A percentile compares a stretch with the other conserved stretches of the same genome.
These are phyloP conservation scores for Colletotrichum sp. DNA, from an alignment of 2,329 filamentous ascomycete genomes.

Conservation along the genomic window DNA sequence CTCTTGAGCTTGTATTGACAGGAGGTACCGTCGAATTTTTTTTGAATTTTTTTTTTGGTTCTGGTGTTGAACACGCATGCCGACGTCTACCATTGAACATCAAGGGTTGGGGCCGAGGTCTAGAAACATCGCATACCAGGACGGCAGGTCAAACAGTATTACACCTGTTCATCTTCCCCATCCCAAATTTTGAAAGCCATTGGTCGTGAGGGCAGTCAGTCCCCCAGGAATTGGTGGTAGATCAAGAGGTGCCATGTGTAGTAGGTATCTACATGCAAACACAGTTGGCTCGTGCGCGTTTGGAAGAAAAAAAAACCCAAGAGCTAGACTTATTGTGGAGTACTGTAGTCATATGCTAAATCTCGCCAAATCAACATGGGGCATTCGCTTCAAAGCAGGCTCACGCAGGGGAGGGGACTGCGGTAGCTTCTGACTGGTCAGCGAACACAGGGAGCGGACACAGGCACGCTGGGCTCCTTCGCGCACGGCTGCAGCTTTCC, in stretches of 20 bases:
- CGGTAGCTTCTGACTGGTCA: not conserved
- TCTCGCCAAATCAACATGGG: not conserved
- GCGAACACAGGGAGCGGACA: not conserved
- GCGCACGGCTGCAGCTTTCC: not conserved
- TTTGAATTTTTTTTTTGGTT: not conserved
- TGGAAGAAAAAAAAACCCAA: not conserved
- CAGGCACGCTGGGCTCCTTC: not conserved
- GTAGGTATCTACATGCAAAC: not conserved
- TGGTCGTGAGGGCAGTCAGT: not conserved
- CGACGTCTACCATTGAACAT: not conserved
- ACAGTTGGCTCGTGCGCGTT: not conserved
- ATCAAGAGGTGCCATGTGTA: not conserved
- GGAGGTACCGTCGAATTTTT: not conserved
- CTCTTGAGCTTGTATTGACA: not conserved
- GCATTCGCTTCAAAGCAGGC: not conserved
- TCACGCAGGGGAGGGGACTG: not conserved
- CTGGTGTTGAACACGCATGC: not conserved
- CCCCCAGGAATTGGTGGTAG: not conserved
- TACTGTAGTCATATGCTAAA: not conserved
- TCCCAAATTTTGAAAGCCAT: not conserved
- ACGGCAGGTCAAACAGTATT: not conserved
- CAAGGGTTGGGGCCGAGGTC: not conserved
- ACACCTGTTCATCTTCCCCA: not conserved
- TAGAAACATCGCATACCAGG: not conserved
- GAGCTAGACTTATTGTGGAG: not conserved